These are phyloP conservation scores for Fusarium odoratissimum DNA, from an alignment of 2,329 filamentous ascomycete genomes.

Conservation along the genomic window DNA sequence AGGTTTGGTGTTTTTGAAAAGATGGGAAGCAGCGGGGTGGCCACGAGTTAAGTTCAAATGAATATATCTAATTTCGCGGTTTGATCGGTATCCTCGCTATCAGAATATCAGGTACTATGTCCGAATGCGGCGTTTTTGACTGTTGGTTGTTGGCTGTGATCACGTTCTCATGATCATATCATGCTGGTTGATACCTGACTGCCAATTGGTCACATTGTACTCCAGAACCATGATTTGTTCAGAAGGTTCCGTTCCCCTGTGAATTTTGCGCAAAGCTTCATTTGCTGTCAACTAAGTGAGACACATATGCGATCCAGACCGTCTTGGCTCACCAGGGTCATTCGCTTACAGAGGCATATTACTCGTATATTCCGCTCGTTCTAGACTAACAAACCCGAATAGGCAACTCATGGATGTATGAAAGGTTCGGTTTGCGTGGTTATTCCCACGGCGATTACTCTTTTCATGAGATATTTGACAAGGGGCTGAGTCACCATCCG, in stretches of 20 bases:
- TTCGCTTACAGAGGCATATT: not conserved
- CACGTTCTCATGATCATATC: not conserved
- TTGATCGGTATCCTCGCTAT: not conserved
- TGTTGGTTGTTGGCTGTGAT: not conserved
- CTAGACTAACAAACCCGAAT: not conserved
- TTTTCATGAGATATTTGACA: not conserved
- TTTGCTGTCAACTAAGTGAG: not conserved
- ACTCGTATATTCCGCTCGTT: not conserved
- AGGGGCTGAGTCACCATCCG: not conserved
- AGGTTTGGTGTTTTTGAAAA: not conserved
- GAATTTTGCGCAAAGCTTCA: not conserved
- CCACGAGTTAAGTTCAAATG: not conserved
- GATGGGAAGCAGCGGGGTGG: not conserved
- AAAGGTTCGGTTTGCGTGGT: accelerated
- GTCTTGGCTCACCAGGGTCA: not conserved
- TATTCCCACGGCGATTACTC: not conserved
- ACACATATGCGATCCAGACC: not conserved
- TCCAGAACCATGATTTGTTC: not conserved
- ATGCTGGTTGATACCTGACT: not conserved
- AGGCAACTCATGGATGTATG: not conserved
- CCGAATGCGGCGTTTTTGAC: not conserved
- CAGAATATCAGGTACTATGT: not conserved
- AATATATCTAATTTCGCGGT: not conserved
- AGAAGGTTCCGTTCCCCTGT: not conserved
- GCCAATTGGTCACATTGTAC: not conserved